phyloP scores from a whole-genome alignment of 1,139 yeast species.

The Pichia sp. region DNA sequence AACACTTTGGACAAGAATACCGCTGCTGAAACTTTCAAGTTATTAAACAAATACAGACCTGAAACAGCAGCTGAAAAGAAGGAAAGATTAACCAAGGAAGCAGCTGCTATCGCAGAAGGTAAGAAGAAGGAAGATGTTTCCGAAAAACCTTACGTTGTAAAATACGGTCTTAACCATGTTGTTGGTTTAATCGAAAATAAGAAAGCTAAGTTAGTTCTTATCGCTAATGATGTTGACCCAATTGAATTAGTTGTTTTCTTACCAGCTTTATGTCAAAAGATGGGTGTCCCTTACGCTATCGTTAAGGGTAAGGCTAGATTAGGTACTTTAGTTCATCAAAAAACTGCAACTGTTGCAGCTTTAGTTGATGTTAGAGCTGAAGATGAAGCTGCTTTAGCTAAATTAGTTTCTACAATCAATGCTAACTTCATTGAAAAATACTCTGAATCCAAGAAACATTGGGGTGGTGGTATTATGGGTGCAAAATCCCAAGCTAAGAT shows the following conservation, averaged over 20 bases:
- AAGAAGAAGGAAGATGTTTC: slow-evolving; percentile 93
- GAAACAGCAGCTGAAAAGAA: slow-evolving; percentile 96
- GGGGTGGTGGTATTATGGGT: slow-evolving; percentile 99
- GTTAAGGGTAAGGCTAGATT: slow-evolving; percentile 98
- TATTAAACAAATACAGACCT: slow-evolving; percentile 97
- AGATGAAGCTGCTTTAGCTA: slow-evolving; percentile 91
- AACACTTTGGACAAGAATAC: slow-evolving; percentile 96
- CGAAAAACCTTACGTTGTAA: slow-evolving; percentile 91
- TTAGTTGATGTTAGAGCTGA: slow-evolving; percentile 88
- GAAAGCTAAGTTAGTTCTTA: slow-evolving; percentile 93
- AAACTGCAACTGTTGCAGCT: slow-evolving; percentile 96
- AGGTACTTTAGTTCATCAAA: slow-evolving; percentile 94
- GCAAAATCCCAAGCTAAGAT: slow-evolving; percentile 77
- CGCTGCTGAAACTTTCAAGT: slow-evolving; percentile 92
- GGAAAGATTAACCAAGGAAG: slow-evolving; percentile 97
- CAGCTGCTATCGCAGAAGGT: slow-evolving; percentile 97
- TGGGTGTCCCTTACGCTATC: slow-evolving; percentile 98
- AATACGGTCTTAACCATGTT: slow-evolving; percentile 98
- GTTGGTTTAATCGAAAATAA: slow-evolving; percentile 94
- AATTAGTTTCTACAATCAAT: slow-evolving; percentile 84
- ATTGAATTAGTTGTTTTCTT: slow-evolving; percentile 92
- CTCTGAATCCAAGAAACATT: slow-evolving; percentile 94
- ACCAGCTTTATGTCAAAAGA: slow-evolving; percentile 97
- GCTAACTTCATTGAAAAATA: slow-evolving; percentile 87
- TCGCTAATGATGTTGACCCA: slow-evolving; percentile 98